A percentile compares a stretch with the other conserved stretches of the same genome.
These are phyloP conservation scores for Neurospora sp. DNA, from an alignment of 495 filamentous ascomycete genomes.

Conservation along the genomic window DNA sequence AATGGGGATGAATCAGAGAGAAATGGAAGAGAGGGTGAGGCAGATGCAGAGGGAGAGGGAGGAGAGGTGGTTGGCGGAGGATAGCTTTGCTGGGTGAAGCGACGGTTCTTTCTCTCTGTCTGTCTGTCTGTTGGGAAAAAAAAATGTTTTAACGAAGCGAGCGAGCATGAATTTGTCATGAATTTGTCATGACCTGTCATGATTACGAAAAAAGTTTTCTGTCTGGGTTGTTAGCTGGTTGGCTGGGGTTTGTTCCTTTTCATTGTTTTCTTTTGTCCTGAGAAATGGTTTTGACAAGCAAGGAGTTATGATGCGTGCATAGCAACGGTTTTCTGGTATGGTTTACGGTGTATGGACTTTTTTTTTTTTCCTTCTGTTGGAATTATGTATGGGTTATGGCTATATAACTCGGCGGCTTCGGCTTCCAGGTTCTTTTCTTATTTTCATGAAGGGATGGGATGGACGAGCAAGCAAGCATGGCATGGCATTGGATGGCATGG, in stretches of 20 bases:
- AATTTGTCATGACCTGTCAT: not conserved
- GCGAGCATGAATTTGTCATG: not conserved
- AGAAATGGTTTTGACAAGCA: not conserved
- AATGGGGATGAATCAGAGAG: slow-evolving; percentile 1
- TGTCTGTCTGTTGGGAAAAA: too few relatives aligned
- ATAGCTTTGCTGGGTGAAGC: slow-evolving; percentile 23
- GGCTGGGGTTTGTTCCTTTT: not conserved
- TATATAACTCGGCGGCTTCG: not conserved
- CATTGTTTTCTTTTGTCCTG: not conserved
- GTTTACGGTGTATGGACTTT: not conserved
- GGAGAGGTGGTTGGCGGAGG: slow-evolving; percentile 25
- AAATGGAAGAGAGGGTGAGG: slow-evolving; percentile 4
- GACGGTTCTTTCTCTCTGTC: too few relatives aligned
- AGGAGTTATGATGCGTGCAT: not conserved
- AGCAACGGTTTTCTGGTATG: not conserved
- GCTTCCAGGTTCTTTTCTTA: not conserved
- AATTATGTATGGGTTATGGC: not conserved
- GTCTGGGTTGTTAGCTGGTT: not conserved
- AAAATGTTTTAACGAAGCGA: not conserved
- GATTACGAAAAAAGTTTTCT: not conserved
- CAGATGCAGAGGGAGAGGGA: slow-evolving; percentile 3
- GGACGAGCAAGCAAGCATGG: not conserved
- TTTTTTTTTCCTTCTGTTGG: not conserved
- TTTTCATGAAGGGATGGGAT: not conserved
- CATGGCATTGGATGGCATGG: too few relatives aligned